Percentiles rank a stretch among this genome's conserved stretches.
Evolutionary conservation across 306 rosid genomes (phyloP).

Genomic region (Coriaria nepalensis): DNA sequence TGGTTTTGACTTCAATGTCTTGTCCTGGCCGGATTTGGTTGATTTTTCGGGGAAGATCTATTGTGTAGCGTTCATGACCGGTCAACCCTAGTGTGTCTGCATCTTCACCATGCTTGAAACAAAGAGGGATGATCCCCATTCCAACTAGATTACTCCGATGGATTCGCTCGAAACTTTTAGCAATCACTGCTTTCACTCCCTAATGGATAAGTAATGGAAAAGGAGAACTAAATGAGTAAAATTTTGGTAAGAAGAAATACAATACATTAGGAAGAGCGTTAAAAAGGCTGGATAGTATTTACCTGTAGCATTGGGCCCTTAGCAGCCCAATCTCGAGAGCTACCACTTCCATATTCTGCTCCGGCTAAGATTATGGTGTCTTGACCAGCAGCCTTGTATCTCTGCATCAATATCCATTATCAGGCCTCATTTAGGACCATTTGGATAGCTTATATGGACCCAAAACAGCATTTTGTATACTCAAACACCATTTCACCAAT

Average conservation of each 20-base stretch:
- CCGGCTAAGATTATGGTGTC: conserved; percentile 75
- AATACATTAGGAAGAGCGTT: too few relatives aligned
- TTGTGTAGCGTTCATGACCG: conserved; percentile 65
- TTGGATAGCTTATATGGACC: too few relatives aligned
- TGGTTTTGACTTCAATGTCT: conserved; percentile 54
- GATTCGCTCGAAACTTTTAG: conserved; percentile 90
- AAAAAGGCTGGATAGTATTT: conserved; percentile 12
- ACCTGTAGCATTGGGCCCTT: conserved; percentile 95
- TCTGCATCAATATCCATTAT: conserved; percentile 30
- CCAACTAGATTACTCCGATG: conserved; percentile 97
- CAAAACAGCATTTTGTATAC: too few relatives aligned
- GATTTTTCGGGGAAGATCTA: conserved; percentile 78
- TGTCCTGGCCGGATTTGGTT: conserved; percentile 78
- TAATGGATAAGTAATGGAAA: too few relatives aligned
- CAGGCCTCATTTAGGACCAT: too few relatives aligned
- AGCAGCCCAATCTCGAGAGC: conserved; percentile 98
- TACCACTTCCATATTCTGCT: conserved; percentile 95
- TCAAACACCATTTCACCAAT: too few relatives aligned
- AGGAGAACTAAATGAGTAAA: background rate
- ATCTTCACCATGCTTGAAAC: conserved; percentile 82
- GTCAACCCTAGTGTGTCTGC: conserved; percentile 78
- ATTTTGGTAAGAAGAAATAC: too few relatives aligned
- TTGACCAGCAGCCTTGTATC: conserved; percentile 67
- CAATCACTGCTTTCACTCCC: conserved; percentile 96
- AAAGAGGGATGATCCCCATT: conserved; percentile 81